Percentiles rank a stretch among this genome's conserved stretches.
These are phyloP conservation scores for Pichia insulana DNA, from an alignment of 805 yeast species.

Conservation along the genomic window DNA sequence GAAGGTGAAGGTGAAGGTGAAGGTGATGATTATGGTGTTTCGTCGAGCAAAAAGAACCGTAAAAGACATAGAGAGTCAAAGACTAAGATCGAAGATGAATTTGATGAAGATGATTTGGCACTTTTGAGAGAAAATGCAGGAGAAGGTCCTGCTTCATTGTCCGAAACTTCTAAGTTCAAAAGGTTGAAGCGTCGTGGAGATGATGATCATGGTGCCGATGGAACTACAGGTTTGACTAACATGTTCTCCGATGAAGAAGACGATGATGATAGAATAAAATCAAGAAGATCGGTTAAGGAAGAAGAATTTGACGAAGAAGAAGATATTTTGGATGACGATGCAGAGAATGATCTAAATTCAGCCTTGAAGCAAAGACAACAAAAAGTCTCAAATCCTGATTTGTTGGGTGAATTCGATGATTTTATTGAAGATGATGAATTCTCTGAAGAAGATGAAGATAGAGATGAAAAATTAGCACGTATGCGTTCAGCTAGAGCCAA, in stretches of 20 bases:
- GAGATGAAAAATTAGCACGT: slow-evolving; percentile 33
- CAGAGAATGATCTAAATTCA: slow-evolving; percentile 26
- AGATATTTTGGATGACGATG: slow-evolving; percentile 19
- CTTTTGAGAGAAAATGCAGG: slow-evolving; percentile 87
- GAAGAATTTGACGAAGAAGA: slow-evolving; percentile 14
- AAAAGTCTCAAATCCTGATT: slow-evolving; percentile 3
- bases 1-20: slow-evolving; percentile 19
- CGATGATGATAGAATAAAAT: slow-evolving; percentile 19
- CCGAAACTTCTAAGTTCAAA: slow-evolving; percentile 49
- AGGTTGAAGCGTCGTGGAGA: slow-evolving; percentile 72
- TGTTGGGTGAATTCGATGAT: slow-evolving; percentile 70
- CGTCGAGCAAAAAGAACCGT: slow-evolving; percentile 29
- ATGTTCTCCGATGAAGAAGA: slow-evolving; percentile 60
- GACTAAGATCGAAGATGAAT: slow-evolving; percentile 39
- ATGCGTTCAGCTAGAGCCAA: slow-evolving; percentile 28
- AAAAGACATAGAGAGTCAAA: slow-evolving; percentile 32
- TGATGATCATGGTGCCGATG: slow-evolving; percentile 24
- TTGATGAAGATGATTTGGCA: slow-evolving; percentile 94
- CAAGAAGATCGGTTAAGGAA: not conserved
- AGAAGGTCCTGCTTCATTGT: slow-evolving; percentile 37
- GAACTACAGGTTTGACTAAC: slow-evolving; percentile 42
- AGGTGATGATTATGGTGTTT: slow-evolving; percentile 24
- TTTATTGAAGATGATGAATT: slow-evolving; percentile 96
- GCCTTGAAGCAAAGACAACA: slow-evolving; percentile 23
- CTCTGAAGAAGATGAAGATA: slow-evolving; percentile 77